Evolutionary conservation across 352 stramenopile genomes (phyloP).

Genomic region (Phytophthora fragariae): DNA sequence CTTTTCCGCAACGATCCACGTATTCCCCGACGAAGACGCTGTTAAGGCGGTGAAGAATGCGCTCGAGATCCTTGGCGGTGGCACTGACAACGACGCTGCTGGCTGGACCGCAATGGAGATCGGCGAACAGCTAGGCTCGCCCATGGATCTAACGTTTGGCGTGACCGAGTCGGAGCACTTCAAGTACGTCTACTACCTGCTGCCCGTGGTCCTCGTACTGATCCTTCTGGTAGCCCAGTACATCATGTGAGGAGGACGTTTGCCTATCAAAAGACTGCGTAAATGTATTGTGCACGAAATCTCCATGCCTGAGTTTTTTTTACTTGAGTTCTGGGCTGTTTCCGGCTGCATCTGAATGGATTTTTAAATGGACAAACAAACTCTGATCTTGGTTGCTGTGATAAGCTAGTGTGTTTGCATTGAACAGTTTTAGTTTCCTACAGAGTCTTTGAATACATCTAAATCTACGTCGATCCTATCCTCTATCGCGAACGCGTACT

Average conservation of each 20-base stretch:
- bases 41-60: slow-evolving; percentile 54
- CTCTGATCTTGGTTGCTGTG: slow-evolving; percentile 1
- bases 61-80: slow-evolving; percentile 62
- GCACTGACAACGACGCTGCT: slow-evolving; percentile 15
- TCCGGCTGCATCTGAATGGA: slow-evolving; percentile 14
- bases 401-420: slow-evolving; percentile 24
- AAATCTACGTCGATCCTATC: slow-evolving; percentile 32
- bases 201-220: slow-evolving; percentile 47
- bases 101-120: slow-evolving; percentile 40
- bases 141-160: slow-evolving; percentile 23
- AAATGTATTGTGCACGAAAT: not conserved
- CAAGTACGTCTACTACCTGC: slow-evolving; percentile 31
- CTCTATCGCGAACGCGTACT: slow-evolving; percentile 27
- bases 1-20: slow-evolving; percentile 48
- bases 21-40: slow-evolving; percentile 60
- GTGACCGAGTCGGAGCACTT: slow-evolving; percentile 27
- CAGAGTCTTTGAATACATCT: slow-evolving; percentile 41
- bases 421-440: slow-evolving; percentile 36
- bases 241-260: slow-evolving; percentile 18
- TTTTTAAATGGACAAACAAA: not conserved
- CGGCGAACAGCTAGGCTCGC: slow-evolving; percentile 17
- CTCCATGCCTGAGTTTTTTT: not conserved
- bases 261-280: slow-evolving; percentile 6
- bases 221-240: slow-evolving; percentile 51
- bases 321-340: not conserved